Conservation (phyloP, 306 rosid genomes). For the Cucumis sativus region Cucumber_9930_V3 NC_026660.2:24239501-24240000, state of each 20-base stretch:
- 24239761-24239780: not conserved
- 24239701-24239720: slow-evolving; percentile 97
- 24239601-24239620: slow-evolving; percentile 10
- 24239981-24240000: slow-evolving; percentile 96
- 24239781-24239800: not conserved
- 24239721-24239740: slow-evolving; percentile 99
- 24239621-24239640: not conserved
- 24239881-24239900: slow-evolving; percentile 96
- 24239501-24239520: slow-evolving; percentile 99
- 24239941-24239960: slow-evolving; percentile 98
- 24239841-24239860: not conserved
- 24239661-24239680: not conserved
- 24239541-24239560: slow-evolving; percentile 99
- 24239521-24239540: slow-evolving; percentile 94
- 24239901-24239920: slow-evolving; percentile 98
- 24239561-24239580: slow-evolving; percentile 99
- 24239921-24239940: slow-evolving; percentile 99
- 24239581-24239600: slow-evolving; percentile 30
- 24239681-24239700: slow-evolving; percentile 95
- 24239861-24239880: slow-evolving; percentile 26
- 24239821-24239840: not conserved
- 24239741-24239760: slow-evolving; percentile 25
- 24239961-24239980: slow-evolving; percentile 94
- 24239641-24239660: not conserved
- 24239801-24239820: not conserved